Base-by-base conservation (phyloP, 495 filamentous ascomycete species). In the Rusavskia elegans region DNA sequence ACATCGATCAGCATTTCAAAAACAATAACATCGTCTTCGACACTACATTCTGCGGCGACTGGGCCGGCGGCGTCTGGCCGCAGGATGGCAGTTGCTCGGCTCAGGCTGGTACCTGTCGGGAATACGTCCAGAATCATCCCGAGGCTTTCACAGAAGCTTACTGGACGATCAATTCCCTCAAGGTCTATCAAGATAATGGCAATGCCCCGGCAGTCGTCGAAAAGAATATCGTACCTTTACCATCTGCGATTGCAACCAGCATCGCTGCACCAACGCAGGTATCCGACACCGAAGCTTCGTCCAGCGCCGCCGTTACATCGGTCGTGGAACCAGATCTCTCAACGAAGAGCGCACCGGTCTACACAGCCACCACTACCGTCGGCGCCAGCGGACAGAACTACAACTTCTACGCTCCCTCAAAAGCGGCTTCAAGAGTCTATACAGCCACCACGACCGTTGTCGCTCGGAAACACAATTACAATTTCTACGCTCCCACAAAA, bases 81-180 rank as follows among this genome's bases (percentile, higher is more conserved):
- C 51, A 53, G 10, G 57, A 56, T 17, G 27, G 57, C 10, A 53
- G 52, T 49, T 71, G 63, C 52, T 39, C 53, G 17, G 51, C 66
- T 56, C 52, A 61, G 16, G 64, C 73, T 0, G 66, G 64, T 40
- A 73, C 72, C 32, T 85, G 82, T 63, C 65, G 66, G n/a, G 69
- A 76, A 48, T 79, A 72, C 54, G 81, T 84, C 11, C 69, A 74
- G 37, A 79, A 80, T 54, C 77, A 82, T 59, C 75, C 76, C 0
- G 45, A 57, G 5, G 78, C 74, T 0, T 84, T 84, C 56, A 49
- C 54, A 13, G 66, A 80, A 37, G 68, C 78, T 0, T 84, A 77
- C 59, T 85, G 82, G 82, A 65, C 75, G 41, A 74, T 85, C 60
- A 81, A 80, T n/a, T 68, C 68, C 3, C 75, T 84, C 46, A 69